Evolutionary conservation across 257 asterid species (phyloP), one percentile per base, ranked within the genome.

Genomic region (Solanum bukasovii): DNA sequence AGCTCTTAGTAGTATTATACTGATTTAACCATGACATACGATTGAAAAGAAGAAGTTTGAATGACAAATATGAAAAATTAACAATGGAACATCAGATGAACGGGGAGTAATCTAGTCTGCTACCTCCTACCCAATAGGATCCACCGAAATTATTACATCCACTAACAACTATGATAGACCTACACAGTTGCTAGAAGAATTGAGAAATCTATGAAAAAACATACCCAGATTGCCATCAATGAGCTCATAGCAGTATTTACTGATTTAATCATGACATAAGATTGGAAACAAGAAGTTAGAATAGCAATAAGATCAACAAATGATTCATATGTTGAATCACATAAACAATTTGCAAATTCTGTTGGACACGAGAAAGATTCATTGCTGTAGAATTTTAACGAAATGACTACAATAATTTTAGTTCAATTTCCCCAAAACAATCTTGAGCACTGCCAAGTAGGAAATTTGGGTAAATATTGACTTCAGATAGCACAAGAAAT

Each of bases 61-160:
- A n/a, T 40, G 31, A 25, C 13, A 78, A 25, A 4, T 25, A 40
- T 27, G 16, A 79, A 42, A 27, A 42, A 78, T n/a, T 5, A 78
- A 25, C 7, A 78, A 13, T n/a, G 10, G n/a, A 40, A n/a, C 99
- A 91, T 97, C 99, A 87, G 98, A 97, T 74, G 98, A 97, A 84
- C 63, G 25, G 6, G 23, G 10, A 78, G 5, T 97, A 97, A 84
- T 96, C 98, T 88, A 95, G 98, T 75, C 94, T 97, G 86, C 95
- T 92, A 90, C 96, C 84, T 90, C 97, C 97, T 40, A 93, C 94
- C 97, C 98, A 95, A 37, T 97, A 92, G 68, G 98, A 95, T 72
- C 98, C 98, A 59, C 96, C 96, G 86, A 96, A 96, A 90, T 94
- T 94, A 93, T 95, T 95, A 88, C 98, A 98, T 89, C 98, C 99